phyloP scores from a whole-genome alignment of 495 filamentous ascomycete genomes.

The Lophiotrema nucula region DNA sequence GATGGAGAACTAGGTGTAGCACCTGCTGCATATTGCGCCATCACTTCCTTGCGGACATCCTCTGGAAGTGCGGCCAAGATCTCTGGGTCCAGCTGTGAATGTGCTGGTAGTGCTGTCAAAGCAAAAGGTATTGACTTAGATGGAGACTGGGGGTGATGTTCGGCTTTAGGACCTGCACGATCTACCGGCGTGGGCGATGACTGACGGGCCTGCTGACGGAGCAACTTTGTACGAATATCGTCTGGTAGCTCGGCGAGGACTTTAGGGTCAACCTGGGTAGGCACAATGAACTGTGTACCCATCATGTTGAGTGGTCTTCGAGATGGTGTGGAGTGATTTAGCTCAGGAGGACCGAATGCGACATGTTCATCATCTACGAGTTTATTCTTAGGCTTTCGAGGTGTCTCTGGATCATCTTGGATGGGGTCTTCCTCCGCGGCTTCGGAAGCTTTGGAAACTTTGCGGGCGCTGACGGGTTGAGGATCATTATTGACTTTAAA shows the following conservation, averaged over 20 bases:
- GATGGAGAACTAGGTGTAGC: slow-evolving; percentile 20
- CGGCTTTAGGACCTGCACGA: neutral
- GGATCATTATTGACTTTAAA: slow-evolving; percentile 48
- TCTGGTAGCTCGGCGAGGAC: slow-evolving; percentile 74
- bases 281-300: slow-evolving; percentile 87
- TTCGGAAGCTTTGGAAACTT: slow-evolving; percentile 3
- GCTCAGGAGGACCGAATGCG: slow-evolving; percentile 35
- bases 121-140: slow-evolving; percentile 23
- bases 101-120: slow-evolving; percentile 35
- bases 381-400: slow-evolving; percentile 55
- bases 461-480: slow-evolving; percentile 29
- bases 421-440: slow-evolving; percentile 48
- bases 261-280: slow-evolving; percentile 70
- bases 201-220: slow-evolving; percentile 43
- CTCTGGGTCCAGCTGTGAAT: slow-evolving; percentile 43
- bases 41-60: slow-evolving; percentile 76
- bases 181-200: slow-evolving; percentile 20
- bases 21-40: slow-evolving; percentile 58
- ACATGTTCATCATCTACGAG: slow-evolving; percentile 45
- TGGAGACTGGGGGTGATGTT: neutral
- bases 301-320: slow-evolving; percentile 70
- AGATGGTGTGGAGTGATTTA: slow-evolving; percentile 45
- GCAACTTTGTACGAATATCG: slow-evolving; percentile 75
- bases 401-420: slow-evolving; percentile 60
- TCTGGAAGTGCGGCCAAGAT: slow-evolving; percentile 72